These are phyloP conservation scores for Annulohypoxylon bovei DNA, from an alignment of 495 filamentous ascomycete genomes.

Conservation along the genomic window DNA sequence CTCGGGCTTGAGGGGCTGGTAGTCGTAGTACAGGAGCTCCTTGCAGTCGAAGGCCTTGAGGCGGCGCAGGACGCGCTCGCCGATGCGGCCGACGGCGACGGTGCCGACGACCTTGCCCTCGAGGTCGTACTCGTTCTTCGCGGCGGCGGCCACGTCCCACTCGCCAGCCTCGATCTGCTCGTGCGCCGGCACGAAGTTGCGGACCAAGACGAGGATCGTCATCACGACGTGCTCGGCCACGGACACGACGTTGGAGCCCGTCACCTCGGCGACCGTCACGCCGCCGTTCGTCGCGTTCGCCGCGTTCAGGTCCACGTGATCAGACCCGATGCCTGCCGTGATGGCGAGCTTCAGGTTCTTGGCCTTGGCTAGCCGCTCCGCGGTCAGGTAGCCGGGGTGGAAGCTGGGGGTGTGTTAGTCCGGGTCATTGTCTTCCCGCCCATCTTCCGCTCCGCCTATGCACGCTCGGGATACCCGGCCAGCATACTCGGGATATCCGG, in stretches of 20 bases:
- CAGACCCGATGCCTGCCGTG: constrained; percentile 97
- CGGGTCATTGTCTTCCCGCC: not conserved
- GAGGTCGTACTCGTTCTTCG: constrained; percentile 97
- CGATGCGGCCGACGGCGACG: constrained; percentile 96
- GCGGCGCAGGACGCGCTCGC: constrained; percentile 94
- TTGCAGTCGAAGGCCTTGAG: constrained; percentile 99
- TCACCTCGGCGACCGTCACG: constrained; percentile 96
- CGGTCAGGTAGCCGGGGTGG: constrained; percentile 97
- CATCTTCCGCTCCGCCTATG: not conserved
- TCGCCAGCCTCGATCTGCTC: constrained; percentile 89
- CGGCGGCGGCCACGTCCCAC: constrained; percentile 94
- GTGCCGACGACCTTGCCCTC: constrained; percentile 98
- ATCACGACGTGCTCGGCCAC: constrained; percentile 96
- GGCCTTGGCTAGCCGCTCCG: constrained; percentile 94
- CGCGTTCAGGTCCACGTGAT: constrained; percentile 96
- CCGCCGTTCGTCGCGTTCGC: constrained; percentile 99
- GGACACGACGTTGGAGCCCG: constrained; percentile 90
- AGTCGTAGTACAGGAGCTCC: constrained; percentile 99
- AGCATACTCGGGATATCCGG: too few relatives aligned
- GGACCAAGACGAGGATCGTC: constrained; percentile 95
- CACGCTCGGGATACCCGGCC: too few relatives aligned
- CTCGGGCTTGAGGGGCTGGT: constrained; percentile 89
- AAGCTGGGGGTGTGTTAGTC: constrained; percentile 68
- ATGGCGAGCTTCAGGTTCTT: constrained; percentile 98
- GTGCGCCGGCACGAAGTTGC: constrained; percentile 98